Base-by-base conservation (phyloP, 2,329 filamentous ascomycete genomes). In the Blumeria hordei region DNA sequence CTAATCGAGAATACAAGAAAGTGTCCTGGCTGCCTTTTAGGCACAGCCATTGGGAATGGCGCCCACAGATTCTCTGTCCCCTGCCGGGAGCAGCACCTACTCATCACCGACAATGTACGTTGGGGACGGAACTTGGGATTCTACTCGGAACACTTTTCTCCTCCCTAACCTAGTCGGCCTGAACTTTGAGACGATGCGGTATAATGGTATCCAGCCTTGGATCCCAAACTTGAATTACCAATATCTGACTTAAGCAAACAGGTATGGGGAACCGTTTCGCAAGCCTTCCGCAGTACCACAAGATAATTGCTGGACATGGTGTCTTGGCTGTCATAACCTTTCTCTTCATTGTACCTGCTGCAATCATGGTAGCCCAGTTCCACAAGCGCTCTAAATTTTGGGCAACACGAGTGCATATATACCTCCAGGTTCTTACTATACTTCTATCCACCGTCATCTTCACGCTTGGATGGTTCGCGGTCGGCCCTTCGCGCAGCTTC, bases 101-200 rank as follows among this genome's bases (percentile, higher is more conserved):
- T 73, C 75, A 61, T 87, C 83, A 54, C 73, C 80, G 63, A 85
- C 80, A n/a, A 72, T 88, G 73, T 74, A 72, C 55, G 84, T 90
- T 14, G 85, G 85, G 59, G 85, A 90, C 65, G 85, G 85, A 21
- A 90, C 85, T 36, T 92, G 85, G 85, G 82, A 88, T 63, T 81
- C 82, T 56, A 72, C 74, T 57, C 81, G 81, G 65, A 86, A 88
- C 64, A 80, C 76, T 16, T 92, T 90, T 65, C 70, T 92, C 55
- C 69, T 92, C 54, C 85, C 85, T 37, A 88, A 88, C 63, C 70
- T 92, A 49, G 72, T 81, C 62, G 84, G 83, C 8, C 68, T 86
- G 59, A 85, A 88, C 65, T 85, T 86, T 66, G 82, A 81, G 53
- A 88, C 85, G 6, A 88, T 85, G 80, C 79, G 75, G 65, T 88